Evolutionary conservation across 192 early-diverging fungal species (phyloP).

Genomic region (Kickxella alabastrina): DNA sequence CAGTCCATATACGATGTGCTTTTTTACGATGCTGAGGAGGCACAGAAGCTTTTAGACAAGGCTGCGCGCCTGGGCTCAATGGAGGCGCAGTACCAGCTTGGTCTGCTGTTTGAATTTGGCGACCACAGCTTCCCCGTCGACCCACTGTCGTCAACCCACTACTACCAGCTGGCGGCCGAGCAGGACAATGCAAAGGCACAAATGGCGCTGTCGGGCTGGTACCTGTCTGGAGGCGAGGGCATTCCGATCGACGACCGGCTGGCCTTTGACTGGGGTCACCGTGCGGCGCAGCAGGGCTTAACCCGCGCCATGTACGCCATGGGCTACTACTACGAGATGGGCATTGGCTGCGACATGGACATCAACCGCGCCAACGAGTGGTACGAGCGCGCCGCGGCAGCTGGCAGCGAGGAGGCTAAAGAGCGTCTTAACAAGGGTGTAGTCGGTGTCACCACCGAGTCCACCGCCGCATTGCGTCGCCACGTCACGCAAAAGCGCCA

Average conservation of each 20-base stretch:
- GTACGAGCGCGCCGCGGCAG: constrained; percentile 66
- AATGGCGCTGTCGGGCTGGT: constrained; percentile 86
- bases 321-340: constrained; percentile 86
- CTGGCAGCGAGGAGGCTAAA: constrained; percentile 49
- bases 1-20: constrained; percentile 60
- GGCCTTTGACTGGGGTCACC: constrained; percentile 76
- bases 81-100: constrained; percentile 74
- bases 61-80: constrained; percentile 72
- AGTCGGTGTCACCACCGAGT: constrained; percentile 21
- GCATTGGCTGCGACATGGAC: constrained; percentile 61
- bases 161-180: constrained; percentile 79
- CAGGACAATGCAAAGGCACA: constrained; percentile 75
- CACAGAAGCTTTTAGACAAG: constrained; percentile 66
- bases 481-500: constrained; percentile 54
- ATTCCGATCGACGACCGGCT: constrained; percentile 63
- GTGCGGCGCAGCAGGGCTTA: constrained; percentile 74
- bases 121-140: constrained; percentile 64
- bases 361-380: constrained; percentile 54
- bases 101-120: constrained; percentile 77
- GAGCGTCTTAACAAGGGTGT: constrained; percentile 44
- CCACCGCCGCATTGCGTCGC: constrained; percentile 41
- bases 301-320: constrained; percentile 83
- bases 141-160: constrained; percentile 62
- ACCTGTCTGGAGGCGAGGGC: constrained; percentile 71
- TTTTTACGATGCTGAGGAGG: constrained; percentile 71